Evolutionary conservation across 768 basidiomycete species (phyloP), one percentile per base, ranked within the genome.

Genomic region (Clavaria fumosa): DNA sequence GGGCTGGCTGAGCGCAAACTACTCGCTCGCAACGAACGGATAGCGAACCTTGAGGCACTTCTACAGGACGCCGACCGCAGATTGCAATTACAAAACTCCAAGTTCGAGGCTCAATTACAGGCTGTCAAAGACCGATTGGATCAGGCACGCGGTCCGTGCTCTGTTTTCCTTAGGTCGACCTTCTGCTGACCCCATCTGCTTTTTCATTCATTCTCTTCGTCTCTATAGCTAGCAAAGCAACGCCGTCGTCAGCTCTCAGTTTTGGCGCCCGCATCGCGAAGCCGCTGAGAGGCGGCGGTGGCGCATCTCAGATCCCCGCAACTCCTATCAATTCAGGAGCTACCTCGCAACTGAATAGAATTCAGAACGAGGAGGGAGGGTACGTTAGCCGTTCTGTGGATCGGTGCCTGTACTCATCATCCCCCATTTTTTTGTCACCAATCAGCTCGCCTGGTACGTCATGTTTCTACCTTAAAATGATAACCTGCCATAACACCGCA

Each of bases 241-340:
- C 76, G 31, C 60, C 69, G n/a, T 62, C 72, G 12, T 74, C 78
- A 20, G 62, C 78, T 30, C 67, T 93, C 50, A 80, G 67, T 56
- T 89, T 91, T 60, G 90, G 91, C 30, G n/a, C n/a, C n/a, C 75
- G 93, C 27, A 96, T 99, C 45, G 93, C 93, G 23, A 97, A 97
- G 61, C 95, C 95, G 19, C 63, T 99, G 39, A 72, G 93, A 46
- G 95, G 93, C 10, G 89, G 88, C 15, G 91, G 93, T 30, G 89
- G 89, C 40, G 63, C 63, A 26, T 61, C 62, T 14, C 57, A 59
- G 34, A 49, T 61, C 24, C 50, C 68, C 15, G 56, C 54, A 31
- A 52, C 62, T 28, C 50, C 68, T 40, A 57, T 63, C 37, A 44
- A 59, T 39, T 56, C 63, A 23, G 59, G 64, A 21, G 58, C 70